These are phyloP conservation scores for Yamadazyma laniorum DNA, from an alignment of 805 yeast genomes.

Conservation along the genomic window DNA sequence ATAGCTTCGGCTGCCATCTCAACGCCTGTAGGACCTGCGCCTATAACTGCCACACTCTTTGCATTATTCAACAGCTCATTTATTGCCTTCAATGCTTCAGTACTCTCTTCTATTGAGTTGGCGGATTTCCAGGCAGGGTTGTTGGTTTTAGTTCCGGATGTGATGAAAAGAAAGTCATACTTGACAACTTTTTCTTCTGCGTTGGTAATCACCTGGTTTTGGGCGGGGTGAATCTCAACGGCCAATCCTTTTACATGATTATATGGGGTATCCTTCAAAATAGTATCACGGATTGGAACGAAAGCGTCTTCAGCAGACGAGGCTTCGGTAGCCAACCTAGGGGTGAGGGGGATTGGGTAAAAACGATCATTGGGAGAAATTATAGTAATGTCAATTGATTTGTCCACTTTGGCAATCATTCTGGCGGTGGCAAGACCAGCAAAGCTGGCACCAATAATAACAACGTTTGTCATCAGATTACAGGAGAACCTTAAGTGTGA, in stretches of 20 bases:
- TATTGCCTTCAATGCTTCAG: conserved; percentile 16
- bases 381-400: conserved; percentile 20
- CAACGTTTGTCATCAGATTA: conserved; percentile 25
- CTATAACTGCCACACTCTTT: conserved; percentile 33
- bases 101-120: conserved; percentile 15
- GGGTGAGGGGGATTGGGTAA: conserved; percentile 27
- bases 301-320: conserved; percentile 16
- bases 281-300: conserved; percentile 17
- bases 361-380: conserved; percentile 16
- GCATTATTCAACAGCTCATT: conserved; percentile 19
- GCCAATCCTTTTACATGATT: conserved; percentile 25
- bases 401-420: conserved; percentile 4
- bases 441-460: conserved; percentile 36
- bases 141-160: conserved; percentile 28
- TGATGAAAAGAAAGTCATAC: conserved; percentile 34
- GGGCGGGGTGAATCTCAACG: conserved; percentile 24
- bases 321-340: conserved; percentile 32
- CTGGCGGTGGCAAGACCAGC: conserved; percentile 23
- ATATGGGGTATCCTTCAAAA: conserved; percentile 14
- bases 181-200: conserved; percentile 7
- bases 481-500: conserved; percentile 42
- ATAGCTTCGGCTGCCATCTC: conserved; percentile 40
- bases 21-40: conserved; percentile 41
- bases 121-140: conserved; percentile 26
- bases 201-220: conserved; percentile 15